Evolutionary conservation across 2,329 filamentous ascomycete genomes (phyloP).

Genomic region (Verticillium klebahnii): DNA sequence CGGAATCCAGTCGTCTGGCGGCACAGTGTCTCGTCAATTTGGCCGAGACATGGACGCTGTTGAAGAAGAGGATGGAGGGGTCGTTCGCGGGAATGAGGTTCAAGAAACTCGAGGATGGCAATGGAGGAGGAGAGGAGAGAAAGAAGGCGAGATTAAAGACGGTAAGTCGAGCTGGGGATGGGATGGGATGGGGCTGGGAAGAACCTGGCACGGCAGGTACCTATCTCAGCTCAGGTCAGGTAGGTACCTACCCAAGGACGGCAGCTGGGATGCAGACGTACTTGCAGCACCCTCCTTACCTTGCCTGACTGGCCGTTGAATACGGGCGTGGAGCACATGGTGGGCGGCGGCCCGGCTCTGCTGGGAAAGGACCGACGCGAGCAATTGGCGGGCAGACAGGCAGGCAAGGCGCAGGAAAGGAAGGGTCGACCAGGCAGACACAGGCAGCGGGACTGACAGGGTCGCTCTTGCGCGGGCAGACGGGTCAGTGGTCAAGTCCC

Average conservation of each 20-base stretch:
- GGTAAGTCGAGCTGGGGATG: not conserved
- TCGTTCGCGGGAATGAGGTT: not conserved
- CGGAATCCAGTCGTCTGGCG: not conserved
- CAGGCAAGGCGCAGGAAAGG: too few species aligned
- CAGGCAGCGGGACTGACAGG: not conserved
- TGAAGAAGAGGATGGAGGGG: not conserved
- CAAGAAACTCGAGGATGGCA: not conserved
- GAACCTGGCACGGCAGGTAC: not conserved
- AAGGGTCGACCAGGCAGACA: not conserved
- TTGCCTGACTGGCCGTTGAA: not conserved
- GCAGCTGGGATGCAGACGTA: too few species aligned
- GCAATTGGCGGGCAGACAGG: not conserved
- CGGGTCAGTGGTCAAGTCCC: too few species aligned
- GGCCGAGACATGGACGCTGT: not conserved
- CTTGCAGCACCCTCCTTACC: not conserved
- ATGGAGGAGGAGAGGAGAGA: not conserved
- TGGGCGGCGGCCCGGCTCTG: not conserved
- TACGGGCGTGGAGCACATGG: not conserved
- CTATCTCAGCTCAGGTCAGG: not conserved
- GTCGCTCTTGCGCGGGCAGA: not conserved
- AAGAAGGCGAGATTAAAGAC: not conserved
- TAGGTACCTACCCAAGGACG: not conserved
- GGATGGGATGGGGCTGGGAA: not conserved
- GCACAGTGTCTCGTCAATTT: not conserved
- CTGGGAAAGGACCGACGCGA: not conserved